Evolutionary conservation across 768 basidiomycete genomes (phyloP), one percentile per base, ranked within the genome.

Genomic region (Panaeolus cyanescens): DNA sequence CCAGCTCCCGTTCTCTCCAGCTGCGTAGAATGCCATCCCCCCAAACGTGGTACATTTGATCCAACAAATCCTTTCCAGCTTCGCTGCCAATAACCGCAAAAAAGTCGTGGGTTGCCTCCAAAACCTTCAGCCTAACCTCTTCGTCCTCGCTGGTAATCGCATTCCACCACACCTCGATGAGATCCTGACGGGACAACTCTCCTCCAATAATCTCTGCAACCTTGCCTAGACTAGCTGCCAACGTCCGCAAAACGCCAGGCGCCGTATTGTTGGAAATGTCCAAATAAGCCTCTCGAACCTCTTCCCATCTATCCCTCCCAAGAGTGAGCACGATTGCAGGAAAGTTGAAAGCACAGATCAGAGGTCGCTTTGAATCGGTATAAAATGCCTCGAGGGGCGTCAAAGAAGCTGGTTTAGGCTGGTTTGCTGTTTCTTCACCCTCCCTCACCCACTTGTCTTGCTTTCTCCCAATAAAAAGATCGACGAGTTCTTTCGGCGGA

Each of bases 221-320:
- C 72, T 95, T 95, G 55, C 95, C 95, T 13, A 96, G 70, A 59
- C 92, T 92, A 1, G 96, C 94, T 3, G 95, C 92, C 42, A 96
- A 80, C 13, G 93, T 92, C 55, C 85, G 84, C 22, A 88, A 85
- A 22, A 96, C 89, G 62, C 89, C 88, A 37, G 79, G 71, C 7
- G 82, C 80, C 17, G 77, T 78, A 68, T 87, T 83, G n/a, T 79
- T 74, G 28, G 90, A 81, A 17, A 99, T 80, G 8, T 81, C 75
- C 19, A 83, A 72, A 75, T 96, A 96, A 42, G 85, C 75, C 3
- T 82, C 81, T 19, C 90, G 84, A 22, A 99, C 74, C 60, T 89
- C 85, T 32, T 58, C 65, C 96, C 96, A 99, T 45, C 92, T 83
- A 1, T 75, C 74, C 12, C 77, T 76, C 4, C 96, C 96, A 28